Percentiles rank a stretch among this genome's conserved stretches.
These are phyloP conservation scores for Phlyctochytrium planicorne DNA, from an alignment of 192 early-diverging fungal species.

Conservation along the genomic window DNA sequence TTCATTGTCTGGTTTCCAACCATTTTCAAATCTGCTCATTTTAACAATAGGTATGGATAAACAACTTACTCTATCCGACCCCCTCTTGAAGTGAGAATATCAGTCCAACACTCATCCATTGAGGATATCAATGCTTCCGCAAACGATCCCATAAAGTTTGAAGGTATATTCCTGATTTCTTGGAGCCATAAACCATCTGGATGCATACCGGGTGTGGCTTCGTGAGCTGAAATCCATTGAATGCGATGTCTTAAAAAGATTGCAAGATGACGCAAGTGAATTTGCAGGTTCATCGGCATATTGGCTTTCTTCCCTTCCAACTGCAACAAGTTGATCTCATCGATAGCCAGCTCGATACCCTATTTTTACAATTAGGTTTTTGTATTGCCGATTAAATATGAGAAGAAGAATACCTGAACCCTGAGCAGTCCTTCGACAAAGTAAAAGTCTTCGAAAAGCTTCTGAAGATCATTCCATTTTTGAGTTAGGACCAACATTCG, in stretches of 20 bases:
- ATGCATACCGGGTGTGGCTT: background rate
- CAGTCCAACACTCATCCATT: slow-evolving; percentile 14
- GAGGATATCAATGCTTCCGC: slow-evolving; percentile 16
- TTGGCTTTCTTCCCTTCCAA: slow-evolving; percentile 17
- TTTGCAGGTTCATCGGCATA: slow-evolving; percentile 18
- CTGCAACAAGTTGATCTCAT: slow-evolving; percentile 14
- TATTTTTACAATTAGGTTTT: slow-evolving; percentile 12
- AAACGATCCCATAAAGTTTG: slow-evolving; percentile 12
- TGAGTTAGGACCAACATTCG: slow-evolving; percentile 18
- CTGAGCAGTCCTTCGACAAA: slow-evolving; percentile 27
- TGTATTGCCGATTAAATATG: background rate
- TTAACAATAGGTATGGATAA: slow-evolving; percentile 2
- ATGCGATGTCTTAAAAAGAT: slow-evolving; percentile 21
- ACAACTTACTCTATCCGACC: slow-evolving; percentile 19
- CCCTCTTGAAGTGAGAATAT: background rate
- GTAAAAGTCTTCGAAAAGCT: slow-evolving; percentile 23
- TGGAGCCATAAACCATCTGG: slow-evolving; percentile 28
- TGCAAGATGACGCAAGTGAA: slow-evolving; percentile 14
- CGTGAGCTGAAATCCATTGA: slow-evolving; percentile 15
- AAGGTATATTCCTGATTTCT: slow-evolving; percentile 27
- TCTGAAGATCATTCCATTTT: slow-evolving; percentile 11
- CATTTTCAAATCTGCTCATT: slow-evolving; percentile 13
- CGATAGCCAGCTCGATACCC: slow-evolving; percentile 16
- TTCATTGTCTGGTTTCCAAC: slow-evolving; percentile 20
- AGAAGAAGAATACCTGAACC: slow-evolving; percentile 10